These are phyloP conservation scores for Gaultheria prostrata DNA, from an alignment of 148 eudicot genomes.

Conservation along the genomic window DNA sequence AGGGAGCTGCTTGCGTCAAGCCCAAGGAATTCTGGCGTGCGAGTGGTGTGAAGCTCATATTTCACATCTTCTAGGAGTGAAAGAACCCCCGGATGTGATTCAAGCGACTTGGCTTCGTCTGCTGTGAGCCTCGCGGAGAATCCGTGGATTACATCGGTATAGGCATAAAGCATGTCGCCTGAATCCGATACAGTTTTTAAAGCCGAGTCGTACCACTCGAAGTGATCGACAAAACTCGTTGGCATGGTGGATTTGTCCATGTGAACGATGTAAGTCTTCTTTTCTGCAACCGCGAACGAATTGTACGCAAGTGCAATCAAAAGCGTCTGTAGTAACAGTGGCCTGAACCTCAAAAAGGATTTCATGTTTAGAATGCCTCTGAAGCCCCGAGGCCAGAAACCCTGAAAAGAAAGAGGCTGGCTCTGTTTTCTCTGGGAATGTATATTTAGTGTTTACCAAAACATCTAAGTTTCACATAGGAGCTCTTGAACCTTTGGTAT, in stretches of 20 bases:
- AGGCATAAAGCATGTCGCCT: slow-evolving; percentile 59
- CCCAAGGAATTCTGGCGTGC: slow-evolving; percentile 77
- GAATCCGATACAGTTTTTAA: slow-evolving; percentile 49
- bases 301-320: slow-evolving; percentile 27
- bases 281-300: slow-evolving; percentile 25
- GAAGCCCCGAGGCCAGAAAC: not conserved
- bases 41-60: slow-evolving; percentile 79
- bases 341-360: slow-evolving; percentile 18
- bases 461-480: not conserved
- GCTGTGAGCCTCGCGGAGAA: slow-evolving; percentile 60
- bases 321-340: slow-evolving; percentile 29
- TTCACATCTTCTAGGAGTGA: slow-evolving; percentile 46
- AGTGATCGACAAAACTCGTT: slow-evolving; percentile 41
- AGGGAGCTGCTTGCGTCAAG: slow-evolving; percentile 32
- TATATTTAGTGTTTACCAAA: not conserved
- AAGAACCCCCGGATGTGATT: slow-evolving; percentile 51
- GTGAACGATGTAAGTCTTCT: slow-evolving; percentile 72
- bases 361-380: slow-evolving; percentile 32
- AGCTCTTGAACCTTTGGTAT: not conserved
- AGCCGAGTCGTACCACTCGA: slow-evolving; percentile 67
- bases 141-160: slow-evolving; percentile 64
- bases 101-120: slow-evolving; percentile 51
- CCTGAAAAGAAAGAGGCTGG: not conserved
- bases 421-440: slow-evolving; percentile 13
- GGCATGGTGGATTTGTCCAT: slow-evolving; percentile 79